These are phyloP conservation scores for Naganishia sp. DNA, from an alignment of 1,284 basidiomycete species.

Conservation along the genomic window DNA sequence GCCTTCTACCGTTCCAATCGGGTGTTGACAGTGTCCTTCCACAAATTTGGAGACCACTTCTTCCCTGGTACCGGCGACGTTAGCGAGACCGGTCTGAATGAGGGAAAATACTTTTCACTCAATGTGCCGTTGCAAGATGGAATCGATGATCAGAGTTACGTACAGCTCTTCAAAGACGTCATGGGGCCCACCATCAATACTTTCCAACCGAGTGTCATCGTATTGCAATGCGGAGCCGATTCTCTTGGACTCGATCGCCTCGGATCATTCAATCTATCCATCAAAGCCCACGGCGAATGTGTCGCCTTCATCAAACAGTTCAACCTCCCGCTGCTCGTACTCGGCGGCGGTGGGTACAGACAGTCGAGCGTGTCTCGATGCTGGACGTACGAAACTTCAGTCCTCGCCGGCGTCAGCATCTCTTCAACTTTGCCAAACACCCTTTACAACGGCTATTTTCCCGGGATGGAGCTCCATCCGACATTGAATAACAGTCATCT, in stretches of 20 bases:
- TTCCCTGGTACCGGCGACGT: slow-evolving; percentile 95
- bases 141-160: slow-evolving; percentile 95
- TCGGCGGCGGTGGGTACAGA: slow-evolving; percentile 90
- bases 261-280: slow-evolving; percentile 97
- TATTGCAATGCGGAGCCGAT: slow-evolving; percentile 96
- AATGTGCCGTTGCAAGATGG: slow-evolving; percentile 96
- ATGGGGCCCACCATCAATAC: slow-evolving; percentile 90
- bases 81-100: slow-evolving; percentile 77
- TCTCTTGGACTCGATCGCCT: slow-evolving; percentile 91
- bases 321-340: slow-evolving; percentile 81
- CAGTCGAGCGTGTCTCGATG: slow-evolving; percentile 91
- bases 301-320: slow-evolving; percentile 94
- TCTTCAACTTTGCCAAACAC: slow-evolving; percentile 85
- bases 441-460: slow-evolving; percentile 91
- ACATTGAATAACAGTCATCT: slow-evolving; percentile 71
- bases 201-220: slow-evolving; percentile 87
- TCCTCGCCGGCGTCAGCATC: slow-evolving; percentile 80
- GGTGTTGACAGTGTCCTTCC: slow-evolving; percentile 97
- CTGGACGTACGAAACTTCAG: slow-evolving; percentile 97
- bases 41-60: slow-evolving; percentile 98
- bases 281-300: slow-evolving; percentile 97
- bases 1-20: slow-evolving; percentile 98
- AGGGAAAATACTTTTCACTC: slow-evolving; percentile 92
- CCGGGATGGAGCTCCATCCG: slow-evolving; percentile 87
- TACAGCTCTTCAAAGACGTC: slow-evolving; percentile 91